Conservation (phyloP, 1,139 yeast genomes). For the Entelexis paramagnoliae region DNA sequence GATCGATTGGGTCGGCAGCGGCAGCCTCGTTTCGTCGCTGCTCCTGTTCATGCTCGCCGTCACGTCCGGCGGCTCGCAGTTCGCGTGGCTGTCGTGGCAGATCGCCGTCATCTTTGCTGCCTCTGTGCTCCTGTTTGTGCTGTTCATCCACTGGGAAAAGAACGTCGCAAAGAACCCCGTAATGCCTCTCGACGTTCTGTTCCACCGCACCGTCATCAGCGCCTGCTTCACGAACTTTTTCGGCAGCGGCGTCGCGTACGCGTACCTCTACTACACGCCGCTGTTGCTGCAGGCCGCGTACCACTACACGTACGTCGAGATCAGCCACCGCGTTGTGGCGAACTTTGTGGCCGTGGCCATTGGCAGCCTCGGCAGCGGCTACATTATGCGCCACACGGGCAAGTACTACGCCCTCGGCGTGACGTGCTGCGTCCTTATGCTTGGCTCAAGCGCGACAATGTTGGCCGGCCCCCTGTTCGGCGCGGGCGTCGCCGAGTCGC, state of each 20-base stretch:
- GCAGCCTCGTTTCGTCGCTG: conserved; percentile 47
- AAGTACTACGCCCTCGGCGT: conserved; percentile 47
- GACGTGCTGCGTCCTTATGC: conserved; percentile 37
- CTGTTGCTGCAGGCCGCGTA: conserved; percentile 50
- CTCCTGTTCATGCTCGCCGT: conserved; percentile 50
- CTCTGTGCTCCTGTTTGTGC: conserved; percentile 29
- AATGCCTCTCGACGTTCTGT: conserved; percentile 48
- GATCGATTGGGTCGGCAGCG: conserved; percentile 66
- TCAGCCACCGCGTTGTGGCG: conserved; percentile 54
- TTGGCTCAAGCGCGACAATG: conserved; percentile 38
- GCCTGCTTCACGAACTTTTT: conserved; percentile 62
- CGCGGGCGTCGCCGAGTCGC: conserved; percentile 17
- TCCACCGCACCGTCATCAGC: conserved; percentile 49
- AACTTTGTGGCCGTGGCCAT: conserved; percentile 58
- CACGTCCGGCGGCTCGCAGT: conserved; percentile 56
- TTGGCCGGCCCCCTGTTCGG: conserved; percentile 23
- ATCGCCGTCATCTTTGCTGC: conserved; percentile 32
- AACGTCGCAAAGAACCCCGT: conserved; percentile 56
- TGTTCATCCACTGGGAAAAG: conserved; percentile 44
- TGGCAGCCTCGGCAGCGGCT: conserved; percentile 62
- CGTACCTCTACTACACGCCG: conserved; percentile 54
- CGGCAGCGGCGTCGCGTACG: conserved; percentile 45
- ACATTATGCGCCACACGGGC: conserved; percentile 61
- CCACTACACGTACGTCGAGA: conserved; percentile 46
- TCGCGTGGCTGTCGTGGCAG: conserved; percentile 32